phyloP scores from a whole-genome alignment of 257 asterid genomes.

The Penstemon eatonii region DNA sequence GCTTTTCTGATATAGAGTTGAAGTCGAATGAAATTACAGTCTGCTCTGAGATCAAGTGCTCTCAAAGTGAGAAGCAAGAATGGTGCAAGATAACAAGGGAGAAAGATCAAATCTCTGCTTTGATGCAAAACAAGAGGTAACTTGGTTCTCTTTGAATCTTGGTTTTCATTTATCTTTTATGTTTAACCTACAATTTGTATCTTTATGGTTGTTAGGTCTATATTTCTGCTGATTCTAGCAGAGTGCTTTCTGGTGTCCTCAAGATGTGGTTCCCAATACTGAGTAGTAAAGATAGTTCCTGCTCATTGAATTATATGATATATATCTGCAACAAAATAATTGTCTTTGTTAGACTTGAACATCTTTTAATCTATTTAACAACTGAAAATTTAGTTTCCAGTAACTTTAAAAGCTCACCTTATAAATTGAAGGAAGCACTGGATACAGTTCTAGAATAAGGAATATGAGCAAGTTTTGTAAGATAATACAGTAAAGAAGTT shows the following conservation, averaged over 20 bases:
- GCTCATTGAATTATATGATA: neutral
- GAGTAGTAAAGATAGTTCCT: neutral
- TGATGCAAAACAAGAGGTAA: conserved; percentile 66
- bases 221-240: neutral
- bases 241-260: neutral
- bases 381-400: neutral
- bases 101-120: conserved; percentile 65
- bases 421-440: neutral
- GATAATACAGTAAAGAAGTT: no score
- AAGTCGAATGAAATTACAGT: conserved; percentile 48
- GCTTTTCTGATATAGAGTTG: conserved; percentile 66
- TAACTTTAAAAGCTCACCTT: neutral
- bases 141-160: neutral
- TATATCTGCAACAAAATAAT: no score
- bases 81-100: conserved; percentile 91
- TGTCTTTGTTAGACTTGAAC: neutral
- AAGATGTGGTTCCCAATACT: conserved; percentile 6
- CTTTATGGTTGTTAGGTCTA: neutral
- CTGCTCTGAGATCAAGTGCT: conserved; percentile 50
- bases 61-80: conserved; percentile 51
- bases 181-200: conserved; percentile 1
- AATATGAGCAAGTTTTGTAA: no score
- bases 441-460: no score
- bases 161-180: neutral
- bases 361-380: neutral